Evolutionary conservation across 2,329 filamentous ascomycete species (phyloP).

Genomic region (Alternaria consortialis): DNA sequence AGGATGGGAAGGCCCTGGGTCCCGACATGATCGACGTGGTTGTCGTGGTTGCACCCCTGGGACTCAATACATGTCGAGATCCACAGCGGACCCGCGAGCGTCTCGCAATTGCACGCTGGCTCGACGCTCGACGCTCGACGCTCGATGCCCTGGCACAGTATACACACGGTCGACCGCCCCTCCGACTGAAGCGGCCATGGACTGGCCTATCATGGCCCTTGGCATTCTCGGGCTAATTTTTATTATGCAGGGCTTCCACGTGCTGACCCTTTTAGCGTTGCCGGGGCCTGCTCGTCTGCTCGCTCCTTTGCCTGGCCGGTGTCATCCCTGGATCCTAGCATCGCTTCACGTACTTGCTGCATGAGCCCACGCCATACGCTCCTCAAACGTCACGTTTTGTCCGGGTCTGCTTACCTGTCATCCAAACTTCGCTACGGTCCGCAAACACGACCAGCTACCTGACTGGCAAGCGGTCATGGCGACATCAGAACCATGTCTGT

Average conservation of each 20-base stretch:
- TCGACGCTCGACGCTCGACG: slow-evolving; percentile 7
- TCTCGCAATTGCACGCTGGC: slow-evolving; percentile 3
- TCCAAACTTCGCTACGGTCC: slow-evolving; percentile 29
- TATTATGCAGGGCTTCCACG: slow-evolving; percentile 35
- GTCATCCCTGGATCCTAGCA: slow-evolving; percentile 16
- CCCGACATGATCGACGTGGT: slow-evolving; percentile 24
- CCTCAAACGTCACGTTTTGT: slow-evolving; percentile 32
- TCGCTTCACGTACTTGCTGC: slow-evolving; percentile 27
- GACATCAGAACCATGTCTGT: slow-evolving; percentile 19
- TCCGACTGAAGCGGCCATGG: slow-evolving; percentile 15
- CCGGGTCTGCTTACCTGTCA: slow-evolving; percentile 21
- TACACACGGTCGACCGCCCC: slow-evolving; percentile 6
- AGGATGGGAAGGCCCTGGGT: slow-evolving; percentile 10
- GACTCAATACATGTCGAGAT: slow-evolving; percentile 4
- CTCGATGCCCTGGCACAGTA: slow-evolving; percentile 2
- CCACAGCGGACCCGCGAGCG: slow-evolving; percentile 13
- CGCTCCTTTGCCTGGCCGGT: slow-evolving; percentile 12
- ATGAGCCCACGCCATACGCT: slow-evolving; percentile 26
- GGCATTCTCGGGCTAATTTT: slow-evolving; percentile 19
- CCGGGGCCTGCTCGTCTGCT: slow-evolving; percentile 13
- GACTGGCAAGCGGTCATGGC: slow-evolving; percentile 20
- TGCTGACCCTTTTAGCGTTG: slow-evolving; percentile 28
- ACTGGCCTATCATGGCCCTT: slow-evolving; percentile 9
- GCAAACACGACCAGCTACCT: slow-evolving; percentile 19
- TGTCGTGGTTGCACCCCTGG: not conserved